phyloP scores from a whole-genome alignment of 2,329 filamentous ascomycete species.

The Zymoseptoria ardabiliae region DNA sequence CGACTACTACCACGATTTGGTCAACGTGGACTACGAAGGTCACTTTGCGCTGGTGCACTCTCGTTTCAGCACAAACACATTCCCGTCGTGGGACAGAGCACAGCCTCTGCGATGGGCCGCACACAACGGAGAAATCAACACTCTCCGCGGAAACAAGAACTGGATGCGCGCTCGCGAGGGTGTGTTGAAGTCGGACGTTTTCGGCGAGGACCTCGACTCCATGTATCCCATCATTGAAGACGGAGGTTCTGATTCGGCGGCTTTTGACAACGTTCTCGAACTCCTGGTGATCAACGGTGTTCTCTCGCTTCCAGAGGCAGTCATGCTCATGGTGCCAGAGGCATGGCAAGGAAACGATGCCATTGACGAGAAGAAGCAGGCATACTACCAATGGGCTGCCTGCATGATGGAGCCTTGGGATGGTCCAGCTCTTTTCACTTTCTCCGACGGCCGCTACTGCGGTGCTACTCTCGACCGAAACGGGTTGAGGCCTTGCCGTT shows the following conservation, averaged over 20 bases:
- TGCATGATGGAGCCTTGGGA: conserved; percentile 99
- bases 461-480: conserved; percentile 96
- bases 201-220: conserved; percentile 82
- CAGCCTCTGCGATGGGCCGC: conserved; percentile 94
- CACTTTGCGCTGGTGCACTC: conserved; percentile 97
- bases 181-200: conserved; percentile 85
- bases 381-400: conserved; percentile 97
- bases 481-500: conserved; percentile 88
- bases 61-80: conserved; percentile 96
- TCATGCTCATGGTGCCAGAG: conserved; percentile 98
- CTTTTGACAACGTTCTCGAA: conserved; percentile 95
- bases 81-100: conserved; percentile 95
- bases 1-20: conserved; percentile 94
- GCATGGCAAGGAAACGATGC: conserved; percentile 90
- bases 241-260: conserved; percentile 91
- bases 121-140: conserved; percentile 98
- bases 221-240: conserved; percentile 95
- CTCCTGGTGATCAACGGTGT: conserved; percentile 92
- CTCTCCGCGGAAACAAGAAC: conserved; percentile 94
- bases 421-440: conserved; percentile 91
- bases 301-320: conserved; percentile 85
- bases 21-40: conserved; percentile 93
- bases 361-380: conserved; percentile 92
- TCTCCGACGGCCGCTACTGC: conserved; percentile 92
- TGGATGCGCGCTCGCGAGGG: conserved; percentile 98